Base-by-base conservation (phyloP, 176 grass and related monocot genomes). In the Aegilops sharonensis region DNA sequence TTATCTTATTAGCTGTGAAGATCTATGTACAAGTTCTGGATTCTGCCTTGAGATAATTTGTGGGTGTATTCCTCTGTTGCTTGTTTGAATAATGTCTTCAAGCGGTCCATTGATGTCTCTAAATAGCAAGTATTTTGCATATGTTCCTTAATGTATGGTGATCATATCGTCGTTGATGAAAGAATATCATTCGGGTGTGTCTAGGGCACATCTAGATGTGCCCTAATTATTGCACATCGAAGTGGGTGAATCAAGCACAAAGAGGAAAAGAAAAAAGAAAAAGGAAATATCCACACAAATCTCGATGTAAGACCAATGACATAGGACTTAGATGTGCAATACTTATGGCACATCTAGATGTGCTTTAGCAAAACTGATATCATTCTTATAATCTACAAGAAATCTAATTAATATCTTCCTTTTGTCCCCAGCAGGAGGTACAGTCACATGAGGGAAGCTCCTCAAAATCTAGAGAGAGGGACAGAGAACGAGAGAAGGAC, bases 381-480 rank as follows among this genome's bases (percentile, higher is more conserved):
- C 67, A 50, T 89, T 50, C 40, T 11, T 52, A 52, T 42, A 42
- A 34, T 70, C 37, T n/a, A 45, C 14, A 61, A 67, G 27, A 73
- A 43, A 76, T 63, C 35, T 40, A 15, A 74, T 25, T 65, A 17
- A 73, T 61, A 17, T 27, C 40, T 68, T 83, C 60, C 24, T 56
- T 12, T n/a, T 75, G 23, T 79, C 47, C 85, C 11, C 67, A 91
- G 86, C 84, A 78, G 0, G 90, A 94, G 36, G 78, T 89, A 21
- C 83, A 87, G 9, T 75, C 81, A 25, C 88, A 88, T 67, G 91
- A 98, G 78, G 89, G 89, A 32, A 81, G 91, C 11, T 92, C 93
- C 63, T 95, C 93, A 2, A 98, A 95, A 50, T 95, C 87, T 29
- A 90, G 95, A 84, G 95, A 91, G 82, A 95, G 75, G 85, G 95